Conservation (phyloP, 371 early-diverging fungal species). For the Rhizopus arrhizus region DNA sequence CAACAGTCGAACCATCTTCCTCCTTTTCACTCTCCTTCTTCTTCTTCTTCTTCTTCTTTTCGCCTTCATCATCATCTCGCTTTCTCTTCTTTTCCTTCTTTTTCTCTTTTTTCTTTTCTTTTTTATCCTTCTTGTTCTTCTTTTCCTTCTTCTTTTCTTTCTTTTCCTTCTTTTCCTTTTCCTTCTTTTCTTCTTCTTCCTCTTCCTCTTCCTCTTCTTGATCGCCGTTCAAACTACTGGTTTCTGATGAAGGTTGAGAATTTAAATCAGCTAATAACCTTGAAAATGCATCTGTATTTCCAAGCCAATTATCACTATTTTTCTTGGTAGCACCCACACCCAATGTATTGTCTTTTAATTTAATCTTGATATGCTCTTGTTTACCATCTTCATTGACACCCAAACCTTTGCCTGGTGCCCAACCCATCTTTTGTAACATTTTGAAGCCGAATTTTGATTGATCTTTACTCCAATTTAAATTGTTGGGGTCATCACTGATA, state of each 20-base stretch:
- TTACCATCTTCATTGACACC: constrained; percentile 86
- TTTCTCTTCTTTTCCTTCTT: constrained; percentile 25
- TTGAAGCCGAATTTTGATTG: constrained; percentile 84
- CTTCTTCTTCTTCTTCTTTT: constrained; percentile 41
- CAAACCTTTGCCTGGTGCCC: constrained; percentile 92
- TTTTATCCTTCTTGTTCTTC: constrained; percentile 31
- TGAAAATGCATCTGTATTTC: constrained; percentile 86
- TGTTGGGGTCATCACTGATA: constrained; percentile 90
- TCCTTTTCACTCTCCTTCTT: constrained; percentile 35
- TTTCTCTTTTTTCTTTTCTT: constrained; percentile 28
- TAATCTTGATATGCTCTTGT: constrained; percentile 78
- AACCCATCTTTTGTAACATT: constrained; percentile 95
- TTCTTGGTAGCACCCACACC: constrained; percentile 90
- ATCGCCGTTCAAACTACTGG: constrained; percentile 37
- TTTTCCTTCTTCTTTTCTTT: constrained; percentile 38
- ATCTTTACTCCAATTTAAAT: constrained; percentile 87
- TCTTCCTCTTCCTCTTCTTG: constrained; percentile 27
- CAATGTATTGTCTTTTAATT: constrained; percentile 76
- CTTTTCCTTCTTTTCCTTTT: constrained; percentile 32
- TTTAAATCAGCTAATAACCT: constrained; percentile 79
- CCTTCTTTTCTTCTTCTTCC: constrained; percentile 11
- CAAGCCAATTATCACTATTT: constrained; percentile 92
- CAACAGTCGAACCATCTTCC: constrained; percentile 31
- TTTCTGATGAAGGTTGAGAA: constrained; percentile 42
- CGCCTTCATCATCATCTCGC: constrained; percentile 36